These are phyloP conservation scores for Mucor circinelloides DNA, from an alignment of 371 early-diverging fungal species.

Conservation along the genomic window DNA sequence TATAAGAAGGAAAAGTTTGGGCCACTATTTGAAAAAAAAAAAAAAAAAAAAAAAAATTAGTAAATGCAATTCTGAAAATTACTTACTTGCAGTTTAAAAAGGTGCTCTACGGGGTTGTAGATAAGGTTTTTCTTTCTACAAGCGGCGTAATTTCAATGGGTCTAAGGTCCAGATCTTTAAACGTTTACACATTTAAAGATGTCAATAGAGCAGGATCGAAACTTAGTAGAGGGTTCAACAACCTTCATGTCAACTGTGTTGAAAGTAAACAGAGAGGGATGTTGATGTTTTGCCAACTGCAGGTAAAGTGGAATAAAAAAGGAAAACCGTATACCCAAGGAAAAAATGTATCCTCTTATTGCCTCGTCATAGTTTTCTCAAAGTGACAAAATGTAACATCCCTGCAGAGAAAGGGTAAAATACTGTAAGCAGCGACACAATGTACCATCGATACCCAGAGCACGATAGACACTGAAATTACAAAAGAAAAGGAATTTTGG, in stretches of 20 bases:
- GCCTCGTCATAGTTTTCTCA: too few species aligned
- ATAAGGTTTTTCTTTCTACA: slow-evolving; percentile 12
- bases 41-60: background rate
- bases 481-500: too few species aligned
- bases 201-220: slow-evolving; percentile 8
- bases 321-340: background rate
- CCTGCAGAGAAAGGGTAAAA: too few species aligned
- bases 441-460: too few species aligned
- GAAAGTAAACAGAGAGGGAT: slow-evolving; percentile 17
- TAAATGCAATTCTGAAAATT: background rate
- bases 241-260: slow-evolving; percentile 13
- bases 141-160: slow-evolving; percentile 6
- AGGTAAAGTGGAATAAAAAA: background rate
- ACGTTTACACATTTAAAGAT: slow-evolving; percentile 8
- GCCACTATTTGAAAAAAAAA: background rate
- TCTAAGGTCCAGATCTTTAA: background rate
- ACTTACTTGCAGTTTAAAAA: slow-evolving; percentile 13
- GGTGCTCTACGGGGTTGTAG: slow-evolving; percentile 7
- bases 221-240: slow-evolving; percentile 17
- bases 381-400: too few species aligned
- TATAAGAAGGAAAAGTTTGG: background rate
- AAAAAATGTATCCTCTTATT: too few species aligned
- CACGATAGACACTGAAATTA: too few species aligned
- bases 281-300: slow-evolving; percentile 17
- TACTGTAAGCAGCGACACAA: too few species aligned